Conservation (phyloP, 345 rosid species). For the Lepidium didymum region DNA sequence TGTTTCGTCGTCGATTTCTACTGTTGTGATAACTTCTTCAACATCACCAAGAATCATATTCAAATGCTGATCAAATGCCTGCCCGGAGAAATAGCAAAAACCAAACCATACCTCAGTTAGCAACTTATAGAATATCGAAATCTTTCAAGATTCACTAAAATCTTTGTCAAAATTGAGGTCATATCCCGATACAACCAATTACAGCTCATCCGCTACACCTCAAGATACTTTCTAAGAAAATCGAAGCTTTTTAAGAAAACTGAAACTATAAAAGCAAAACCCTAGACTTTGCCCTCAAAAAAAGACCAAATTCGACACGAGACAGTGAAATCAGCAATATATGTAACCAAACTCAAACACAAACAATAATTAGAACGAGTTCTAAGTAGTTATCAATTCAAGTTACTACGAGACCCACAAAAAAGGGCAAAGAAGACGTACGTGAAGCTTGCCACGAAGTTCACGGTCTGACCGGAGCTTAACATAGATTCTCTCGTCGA, state of each 20-base stretch:
- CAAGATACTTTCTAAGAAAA: not conserved
- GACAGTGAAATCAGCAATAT: not conserved
- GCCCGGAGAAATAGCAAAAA: conserved; percentile 11
- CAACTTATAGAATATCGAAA: not conserved
- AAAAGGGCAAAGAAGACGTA: conserved; percentile 19
- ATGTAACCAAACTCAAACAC: not conserved
- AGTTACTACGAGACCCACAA: not conserved
- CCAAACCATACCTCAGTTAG: not conserved
- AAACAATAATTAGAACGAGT: not conserved
- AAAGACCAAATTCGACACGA: not conserved
- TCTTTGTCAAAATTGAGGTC: not conserved
- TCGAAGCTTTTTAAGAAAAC: not conserved
- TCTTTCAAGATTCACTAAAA: not conserved
- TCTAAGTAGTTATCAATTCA: not conserved
- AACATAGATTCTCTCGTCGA: conserved; percentile 98
- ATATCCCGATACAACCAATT: not conserved
- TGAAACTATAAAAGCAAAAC: not conserved
- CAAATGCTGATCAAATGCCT: conserved; percentile 99
- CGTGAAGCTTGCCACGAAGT: conserved; percentile 99
- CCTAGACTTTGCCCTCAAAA: conserved; percentile 9
- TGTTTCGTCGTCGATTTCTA: conserved; percentile 98
- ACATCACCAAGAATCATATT: conserved; percentile 99
- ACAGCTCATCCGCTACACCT: not conserved
- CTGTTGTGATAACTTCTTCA: conserved; percentile 88
- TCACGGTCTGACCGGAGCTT: conserved; percentile 99